These are phyloP conservation scores for Diutina rugosa DNA, from an alignment of 1,139 yeast genomes.

Conservation along the genomic window DNA sequence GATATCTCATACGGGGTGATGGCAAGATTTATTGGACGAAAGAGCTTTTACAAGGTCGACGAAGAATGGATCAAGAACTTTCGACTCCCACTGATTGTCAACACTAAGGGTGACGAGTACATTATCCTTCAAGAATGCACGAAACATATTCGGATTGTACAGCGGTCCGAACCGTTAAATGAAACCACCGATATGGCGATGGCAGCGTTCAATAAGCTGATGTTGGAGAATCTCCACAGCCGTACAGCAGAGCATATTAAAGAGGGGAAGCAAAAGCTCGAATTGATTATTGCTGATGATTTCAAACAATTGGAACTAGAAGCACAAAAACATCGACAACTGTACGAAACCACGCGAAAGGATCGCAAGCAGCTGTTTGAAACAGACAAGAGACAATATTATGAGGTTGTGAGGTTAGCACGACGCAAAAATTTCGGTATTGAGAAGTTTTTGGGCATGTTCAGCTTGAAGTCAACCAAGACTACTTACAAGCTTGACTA, in stretches of 20 bases:
- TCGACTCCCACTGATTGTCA: conserved; percentile 17
- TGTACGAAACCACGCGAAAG: background rate
- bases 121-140: conserved; percentile 22
- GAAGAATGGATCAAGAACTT: conserved; percentile 6
- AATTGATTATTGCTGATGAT: conserved; percentile 7
- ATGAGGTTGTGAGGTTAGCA: background rate
- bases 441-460: conserved; percentile 8
- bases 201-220: conserved; percentile 7
- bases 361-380: background rate
- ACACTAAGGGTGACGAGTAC: conserved; percentile 28
- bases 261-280: conserved; percentile 11
- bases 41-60: conserved; percentile 12
- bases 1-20: conserved; percentile 10
- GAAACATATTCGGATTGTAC: conserved; percentile 19
- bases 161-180: conserved; percentile 8
- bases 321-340: background rate
- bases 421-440: background rate
- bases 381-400: background rate
- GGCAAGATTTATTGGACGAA: conserved; percentile 13
- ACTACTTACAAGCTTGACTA: conserved; percentile 15
- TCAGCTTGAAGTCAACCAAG: conserved; percentile 17
- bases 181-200: conserved; percentile 3
- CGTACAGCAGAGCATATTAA: conserved; percentile 17
- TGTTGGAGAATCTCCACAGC: conserved; percentile 16
- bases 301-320: background rate